A percentile compares a stretch with the other conserved stretches of the same genome.
These are phyloP conservation scores for Trichophaea hybrida DNA, from an alignment of 2,329 filamentous ascomycete species.

Conservation along the genomic window DNA sequence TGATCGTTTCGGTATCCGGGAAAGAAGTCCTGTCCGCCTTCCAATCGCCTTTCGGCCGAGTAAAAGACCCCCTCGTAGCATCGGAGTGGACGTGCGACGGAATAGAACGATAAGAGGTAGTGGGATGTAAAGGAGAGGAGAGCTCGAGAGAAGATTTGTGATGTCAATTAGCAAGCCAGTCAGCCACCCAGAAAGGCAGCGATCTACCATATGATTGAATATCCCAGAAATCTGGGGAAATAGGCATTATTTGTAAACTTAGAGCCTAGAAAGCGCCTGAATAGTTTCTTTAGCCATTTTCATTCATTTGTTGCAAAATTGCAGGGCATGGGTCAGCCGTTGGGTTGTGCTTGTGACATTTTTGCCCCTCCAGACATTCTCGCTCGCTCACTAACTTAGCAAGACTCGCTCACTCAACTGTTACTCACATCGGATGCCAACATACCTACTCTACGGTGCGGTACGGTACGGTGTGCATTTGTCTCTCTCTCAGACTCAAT, in stretches of 20 bases:
- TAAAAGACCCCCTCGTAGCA: slow-evolving; percentile 15
- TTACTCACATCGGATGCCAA: no score
- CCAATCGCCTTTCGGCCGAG: slow-evolving; percentile 5
- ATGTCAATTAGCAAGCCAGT: not conserved
- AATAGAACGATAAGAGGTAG: not conserved
- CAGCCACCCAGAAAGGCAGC: no score
- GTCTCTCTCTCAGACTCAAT: no score
- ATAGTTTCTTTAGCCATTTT: no score
- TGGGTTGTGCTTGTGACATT: not conserved
- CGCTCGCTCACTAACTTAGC: not conserved
- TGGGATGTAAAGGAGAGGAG: not conserved
- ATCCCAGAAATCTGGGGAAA: no score
- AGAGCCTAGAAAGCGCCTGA: no score
- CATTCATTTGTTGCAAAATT: no score
- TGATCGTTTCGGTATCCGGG: not conserved
- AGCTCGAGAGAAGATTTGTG: not conserved
- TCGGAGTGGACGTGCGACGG: not conserved
- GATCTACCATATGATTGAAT: no score
- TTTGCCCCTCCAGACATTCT: not conserved
- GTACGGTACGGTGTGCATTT: no score
- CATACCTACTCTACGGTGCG: no score
- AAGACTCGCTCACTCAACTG: not conserved
- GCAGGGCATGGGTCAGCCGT: no score
- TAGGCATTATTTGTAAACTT: no score
- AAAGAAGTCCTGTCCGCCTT: not conserved